Base-by-base conservation (phyloP, 139 green algal genomes). In the Chlorella sp. region DNA sequence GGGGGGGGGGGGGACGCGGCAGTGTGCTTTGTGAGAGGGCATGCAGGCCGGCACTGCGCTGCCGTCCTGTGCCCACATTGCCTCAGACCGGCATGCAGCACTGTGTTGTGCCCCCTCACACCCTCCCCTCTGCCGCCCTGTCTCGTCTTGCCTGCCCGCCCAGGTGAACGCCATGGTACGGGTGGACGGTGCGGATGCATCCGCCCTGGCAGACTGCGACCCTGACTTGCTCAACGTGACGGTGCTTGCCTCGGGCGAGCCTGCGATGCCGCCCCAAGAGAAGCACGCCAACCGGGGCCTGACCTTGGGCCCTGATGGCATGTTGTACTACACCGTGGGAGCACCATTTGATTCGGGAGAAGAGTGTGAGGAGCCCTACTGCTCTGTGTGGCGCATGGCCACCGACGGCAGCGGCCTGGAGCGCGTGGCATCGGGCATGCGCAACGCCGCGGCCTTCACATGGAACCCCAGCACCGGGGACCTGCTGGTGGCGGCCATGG, bases 371-470 rank as follows among this genome's bases (percentile, higher is more conserved):
- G 55, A 57, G 23, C 67, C 78, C 28, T 82, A 67, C 44, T 80
- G 85, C 67, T 56, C 84, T 57, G 60, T 88, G 51, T 75, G 81
- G 26, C 30, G 78, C 12, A 67, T 88, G 34, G 26, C 36, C 57
- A 74, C 75, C 23, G 28, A 88, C 44, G 85, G 85, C n/a, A 79
- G 26, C 21, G 71, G 39, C 56, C 23, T 65, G 20, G 68, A 88
- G 57, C n/a, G 44, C 6, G 75, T 78, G 70, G 85, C 84, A 1
- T 9, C n/a, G 83, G 83, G 83, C 74, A 83, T 87, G 25, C 62
- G 83, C 21, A 87, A 87, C 11, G 78, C 74, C 0, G 83, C 67
- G 4, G 83, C 74, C 64, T 74, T 62, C 32, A 41, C 38, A 9
- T 87, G 84, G 84, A 28, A 82, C 75, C 56, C 80, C 55, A 55